Percentiles rank a stretch among this genome's conserved stretches.
phyloP scores from a whole-genome alignment of 2,329 filamentous ascomycete genomes.

The Fusarium staphyleae region DNA sequence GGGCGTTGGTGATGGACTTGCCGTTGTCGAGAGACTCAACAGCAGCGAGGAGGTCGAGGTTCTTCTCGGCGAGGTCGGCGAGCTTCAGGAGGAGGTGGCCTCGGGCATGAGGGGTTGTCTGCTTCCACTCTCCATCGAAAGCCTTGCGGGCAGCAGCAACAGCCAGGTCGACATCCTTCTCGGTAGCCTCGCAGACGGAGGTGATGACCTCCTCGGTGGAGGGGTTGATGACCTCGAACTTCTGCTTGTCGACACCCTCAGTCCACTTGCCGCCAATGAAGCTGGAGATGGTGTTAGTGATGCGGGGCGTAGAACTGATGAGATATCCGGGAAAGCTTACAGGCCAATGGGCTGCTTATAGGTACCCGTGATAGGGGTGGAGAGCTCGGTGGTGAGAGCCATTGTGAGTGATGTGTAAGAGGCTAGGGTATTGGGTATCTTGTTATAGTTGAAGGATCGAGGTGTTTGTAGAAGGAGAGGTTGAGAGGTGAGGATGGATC shows the following conservation, averaged over 20 bases:
- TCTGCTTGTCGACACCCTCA: conserved; percentile 79
- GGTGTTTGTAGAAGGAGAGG: conserved; percentile 27
- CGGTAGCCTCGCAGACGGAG: conserved; percentile 82
- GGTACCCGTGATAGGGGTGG: conserved; percentile 69
- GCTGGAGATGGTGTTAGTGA: conserved; percentile 51
- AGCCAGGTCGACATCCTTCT: conserved; percentile 84
- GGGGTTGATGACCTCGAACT: conserved; percentile 92
- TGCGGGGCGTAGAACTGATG: neutral
- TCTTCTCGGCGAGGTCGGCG: conserved; percentile 80
- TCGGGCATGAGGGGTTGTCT: conserved; percentile 73
- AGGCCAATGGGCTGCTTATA: conserved; percentile 68
- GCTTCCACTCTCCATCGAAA: conserved; percentile 76
- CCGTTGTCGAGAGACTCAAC: conserved; percentile 91
- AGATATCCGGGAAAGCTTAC: conserved; percentile 51
- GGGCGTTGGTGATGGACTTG: conserved; percentile 79
- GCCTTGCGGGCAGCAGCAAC: conserved; percentile 86
- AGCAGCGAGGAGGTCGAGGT: conserved; percentile 76
- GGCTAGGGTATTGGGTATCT: conserved; percentile 36
- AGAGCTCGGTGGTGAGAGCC: conserved; percentile 64
- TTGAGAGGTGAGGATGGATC: conserved; percentile 38
- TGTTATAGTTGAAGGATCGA: conserved; percentile 8
- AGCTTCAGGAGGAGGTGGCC: conserved; percentile 76
- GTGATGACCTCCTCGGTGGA: conserved; percentile 83
- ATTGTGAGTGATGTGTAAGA: conserved; percentile 34
- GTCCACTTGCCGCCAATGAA: conserved; percentile 96